phyloP scores from a whole-genome alignment of 1,139 yeast genomes.

The Taiozyma sp. region DNA sequence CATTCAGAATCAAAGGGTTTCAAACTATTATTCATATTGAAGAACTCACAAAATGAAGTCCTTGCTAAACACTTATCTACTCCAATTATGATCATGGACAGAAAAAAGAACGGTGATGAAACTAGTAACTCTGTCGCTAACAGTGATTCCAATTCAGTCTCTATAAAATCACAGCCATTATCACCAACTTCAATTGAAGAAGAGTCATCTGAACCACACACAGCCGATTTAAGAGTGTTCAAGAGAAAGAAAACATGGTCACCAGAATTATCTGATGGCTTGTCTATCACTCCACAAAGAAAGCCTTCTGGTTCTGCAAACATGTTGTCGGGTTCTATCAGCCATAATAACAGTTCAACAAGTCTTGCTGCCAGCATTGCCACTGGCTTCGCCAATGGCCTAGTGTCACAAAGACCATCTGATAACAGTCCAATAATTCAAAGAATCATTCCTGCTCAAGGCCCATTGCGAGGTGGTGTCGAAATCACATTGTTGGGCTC shows the following conservation, averaged over 20 bases:
- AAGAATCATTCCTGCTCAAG: constrained; percentile 89
- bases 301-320: constrained; percentile 15
- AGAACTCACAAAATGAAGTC: constrained; percentile 51
- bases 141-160: constrained; percentile 10
- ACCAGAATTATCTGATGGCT: constrained; percentile 25
- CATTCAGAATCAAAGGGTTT: constrained; percentile 84
- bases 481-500: constrained; percentile 88
- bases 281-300: constrained; percentile 23
- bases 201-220: constrained; percentile 55
- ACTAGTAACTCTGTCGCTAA: constrained; percentile 6
- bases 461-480: constrained; percentile 92
- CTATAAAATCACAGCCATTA: constrained; percentile 24
- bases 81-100: constrained; percentile 87
- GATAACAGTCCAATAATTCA: constrained; percentile 39
- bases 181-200: constrained; percentile 67
- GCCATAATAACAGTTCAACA: constrained; percentile 8
- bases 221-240: constrained; percentile 30
- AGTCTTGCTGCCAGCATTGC: constrained; percentile 6
- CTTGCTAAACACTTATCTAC: constrained; percentile 70
- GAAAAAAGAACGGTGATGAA: constrained; percentile 42
- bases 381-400: constrained; percentile 3
- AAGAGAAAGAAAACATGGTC: constrained; percentile 36
- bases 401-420: constrained; percentile 1
- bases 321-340: neutral
- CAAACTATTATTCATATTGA: constrained; percentile 60